These are phyloP conservation scores for Globisporangium alternatum DNA, from an alignment of 352 stramenopile genomes.

Conservation along the genomic window DNA sequence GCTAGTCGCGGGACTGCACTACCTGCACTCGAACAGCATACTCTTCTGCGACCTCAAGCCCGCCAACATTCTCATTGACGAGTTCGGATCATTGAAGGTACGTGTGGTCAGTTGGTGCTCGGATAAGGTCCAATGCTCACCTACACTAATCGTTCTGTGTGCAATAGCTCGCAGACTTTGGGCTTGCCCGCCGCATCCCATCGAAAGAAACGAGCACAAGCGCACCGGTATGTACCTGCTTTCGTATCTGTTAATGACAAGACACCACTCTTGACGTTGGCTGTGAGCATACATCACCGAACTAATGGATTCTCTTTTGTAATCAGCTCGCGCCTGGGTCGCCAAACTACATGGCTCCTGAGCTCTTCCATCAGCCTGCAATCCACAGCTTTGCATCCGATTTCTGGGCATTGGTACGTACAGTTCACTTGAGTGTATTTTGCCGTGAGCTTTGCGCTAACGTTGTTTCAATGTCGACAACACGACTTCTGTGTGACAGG, in stretches of 20 bases:
- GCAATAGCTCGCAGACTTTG: slow-evolving; percentile 86
- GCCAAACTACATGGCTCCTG: slow-evolving; percentile 91
- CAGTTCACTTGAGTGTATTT: background rate
- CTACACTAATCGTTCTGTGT: background rate
- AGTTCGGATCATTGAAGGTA: slow-evolving; percentile 90
- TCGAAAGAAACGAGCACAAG: slow-evolving; percentile 31
- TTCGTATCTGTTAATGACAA: background rate
- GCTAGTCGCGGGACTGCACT: slow-evolving; percentile 79
- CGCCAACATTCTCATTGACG: slow-evolving; percentile 90
- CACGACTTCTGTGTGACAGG: slow-evolving; percentile 27
- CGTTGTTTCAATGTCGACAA: background rate
- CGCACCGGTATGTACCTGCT: slow-evolving; percentile 30
- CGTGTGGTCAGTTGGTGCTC: background rate
- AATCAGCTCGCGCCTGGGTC: slow-evolving; percentile 62
- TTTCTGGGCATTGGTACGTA: slow-evolving; percentile 77
- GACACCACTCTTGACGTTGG: background rate
- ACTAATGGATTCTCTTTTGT: background rate
- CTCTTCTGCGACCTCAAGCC: slow-evolving; percentile 92
- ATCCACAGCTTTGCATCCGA: slow-evolving; percentile 90
- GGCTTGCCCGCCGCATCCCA: slow-evolving; percentile 80
- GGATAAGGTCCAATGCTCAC: too few relatives aligned
- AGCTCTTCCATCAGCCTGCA: slow-evolving; percentile 83
- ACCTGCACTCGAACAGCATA: slow-evolving; percentile 86
- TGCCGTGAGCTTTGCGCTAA: background rate
- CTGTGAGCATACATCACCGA: background rate